Percentiles rank a stretch among this genome's conserved stretches.
Evolutionary conservation across 2,329 filamentous ascomycete species (phyloP).

Genomic region (Pseudofabraea citricarpa): DNA sequence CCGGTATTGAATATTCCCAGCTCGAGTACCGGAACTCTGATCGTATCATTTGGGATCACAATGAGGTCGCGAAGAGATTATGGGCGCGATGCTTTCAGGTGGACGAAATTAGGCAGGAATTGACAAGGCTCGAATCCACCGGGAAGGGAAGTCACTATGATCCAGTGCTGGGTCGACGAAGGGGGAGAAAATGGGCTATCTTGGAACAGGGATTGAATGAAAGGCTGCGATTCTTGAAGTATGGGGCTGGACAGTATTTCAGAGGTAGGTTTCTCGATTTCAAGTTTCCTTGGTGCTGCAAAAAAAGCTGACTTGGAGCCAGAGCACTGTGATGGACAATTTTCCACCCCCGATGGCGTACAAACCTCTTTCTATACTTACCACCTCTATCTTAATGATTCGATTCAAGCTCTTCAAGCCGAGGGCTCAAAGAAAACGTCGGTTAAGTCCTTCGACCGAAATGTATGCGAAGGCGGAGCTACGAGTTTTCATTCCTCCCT

Average conservation of each 20-base stretch:
- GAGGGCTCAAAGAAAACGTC: slow-evolving; percentile 5
- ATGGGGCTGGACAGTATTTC: slow-evolving; percentile 69
- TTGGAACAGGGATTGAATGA: slow-evolving; percentile 54
- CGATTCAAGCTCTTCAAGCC: slow-evolving; percentile 34
- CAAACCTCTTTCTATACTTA: slow-evolving; percentile 42
- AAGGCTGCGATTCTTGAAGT: slow-evolving; percentile 70
- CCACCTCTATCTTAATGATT: slow-evolving; percentile 51
- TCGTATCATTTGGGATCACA: slow-evolving; percentile 69
- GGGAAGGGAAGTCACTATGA: slow-evolving; percentile 12
- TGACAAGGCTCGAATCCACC: slow-evolving; percentile 30
- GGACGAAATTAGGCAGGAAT: slow-evolving; percentile 35
- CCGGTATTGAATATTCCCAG: slow-evolving; percentile 51
- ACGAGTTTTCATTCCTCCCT: slow-evolving; percentile 48
- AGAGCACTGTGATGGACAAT: slow-evolving; percentile 66
- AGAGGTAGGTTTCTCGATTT: slow-evolving; percentile 28
- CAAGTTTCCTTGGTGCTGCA: background rate
- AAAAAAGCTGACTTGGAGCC: slow-evolving; percentile 10
- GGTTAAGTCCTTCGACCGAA: slow-evolving; percentile 5
- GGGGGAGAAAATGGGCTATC: slow-evolving; percentile 15
- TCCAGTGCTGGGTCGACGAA: slow-evolving; percentile 27
- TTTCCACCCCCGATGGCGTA: slow-evolving; percentile 31
- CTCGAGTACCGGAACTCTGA: slow-evolving; percentile 62
- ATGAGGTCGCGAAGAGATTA: slow-evolving; percentile 55
- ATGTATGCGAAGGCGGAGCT: slow-evolving; percentile 44
- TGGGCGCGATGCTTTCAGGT: slow-evolving; percentile 53